phyloP scores from a whole-genome alignment of 805 yeast species.

The Saturnispora kantuleensis region DNA sequence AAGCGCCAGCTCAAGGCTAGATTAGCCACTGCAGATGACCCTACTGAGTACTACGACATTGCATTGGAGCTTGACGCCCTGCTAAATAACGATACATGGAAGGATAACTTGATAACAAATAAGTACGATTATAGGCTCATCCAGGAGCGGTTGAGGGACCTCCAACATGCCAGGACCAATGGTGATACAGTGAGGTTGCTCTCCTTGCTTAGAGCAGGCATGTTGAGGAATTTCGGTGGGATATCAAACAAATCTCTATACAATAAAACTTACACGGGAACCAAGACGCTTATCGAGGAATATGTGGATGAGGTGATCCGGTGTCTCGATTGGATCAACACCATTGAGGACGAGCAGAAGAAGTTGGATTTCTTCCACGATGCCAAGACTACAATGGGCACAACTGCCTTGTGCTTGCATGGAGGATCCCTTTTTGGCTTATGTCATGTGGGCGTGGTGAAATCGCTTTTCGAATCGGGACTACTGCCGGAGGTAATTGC shows the following conservation, averaged over 20 bases:
- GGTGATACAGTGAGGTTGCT: conserved; percentile 50
- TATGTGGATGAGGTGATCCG: conserved; percentile 68
- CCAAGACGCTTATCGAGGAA: conserved; percentile 81
- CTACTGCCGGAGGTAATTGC: conserved; percentile 77
- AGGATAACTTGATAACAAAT: conserved; percentile 72
- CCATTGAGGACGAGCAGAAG: conserved; percentile 33
- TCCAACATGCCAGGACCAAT: conserved; percentile 51
- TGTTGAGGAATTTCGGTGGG: conserved; percentile 85
- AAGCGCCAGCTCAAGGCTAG: conserved; percentile 5
- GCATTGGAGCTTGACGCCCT: conserved; percentile 41
- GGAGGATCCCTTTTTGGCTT: conserved; percentile 94
- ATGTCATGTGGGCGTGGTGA: conserved; percentile 88
- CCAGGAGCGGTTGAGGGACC: conserved; percentile 54
- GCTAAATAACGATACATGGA: conserved; percentile 53
- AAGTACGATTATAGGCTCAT: conserved; percentile 81
- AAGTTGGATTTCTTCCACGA: conserved; percentile 75
- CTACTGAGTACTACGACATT: conserved; percentile 60
- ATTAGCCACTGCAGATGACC: conserved; percentile 18
- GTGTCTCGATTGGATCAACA: conserved; percentile 36
- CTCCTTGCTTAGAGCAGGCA: conserved; percentile 68
- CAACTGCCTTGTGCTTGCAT: conserved; percentile 82
- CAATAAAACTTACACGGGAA: conserved; percentile 77
- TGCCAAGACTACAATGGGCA: conserved; percentile 78
- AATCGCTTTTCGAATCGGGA: conserved; percentile 65
- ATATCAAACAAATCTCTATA: conserved; percentile 71